Evolutionary conservation across 306 rosid genomes (phyloP).

Genomic region (Citrullus colocynthis): DNA sequence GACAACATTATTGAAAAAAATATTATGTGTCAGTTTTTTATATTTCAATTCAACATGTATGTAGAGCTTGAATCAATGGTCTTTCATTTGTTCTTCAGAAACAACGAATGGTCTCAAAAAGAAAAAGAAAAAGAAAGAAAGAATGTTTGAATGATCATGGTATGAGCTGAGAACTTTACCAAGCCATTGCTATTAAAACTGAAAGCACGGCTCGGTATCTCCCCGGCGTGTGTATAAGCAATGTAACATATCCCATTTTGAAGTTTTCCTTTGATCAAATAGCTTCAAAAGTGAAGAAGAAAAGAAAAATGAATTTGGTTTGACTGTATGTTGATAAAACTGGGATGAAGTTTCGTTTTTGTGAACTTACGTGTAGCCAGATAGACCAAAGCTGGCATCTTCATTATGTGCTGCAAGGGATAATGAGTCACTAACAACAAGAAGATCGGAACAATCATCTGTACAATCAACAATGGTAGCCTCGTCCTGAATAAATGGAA

Average conservation of each 20-base stretch:
- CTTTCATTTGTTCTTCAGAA: neutral
- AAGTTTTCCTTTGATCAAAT: conserved; percentile 51
- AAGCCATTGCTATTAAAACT: conserved; percentile 60
- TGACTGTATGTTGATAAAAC: neutral
- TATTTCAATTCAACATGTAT: too few relatives aligned
- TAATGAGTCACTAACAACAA: conserved; percentile 49
- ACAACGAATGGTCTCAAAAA: too few relatives aligned
- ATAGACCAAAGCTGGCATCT: conserved; percentile 61
- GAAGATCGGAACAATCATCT: conserved; percentile 71
- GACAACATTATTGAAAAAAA: too few relatives aligned
- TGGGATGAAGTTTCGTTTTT: neutral
- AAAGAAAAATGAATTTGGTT: neutral
- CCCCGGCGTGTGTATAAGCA: conserved; percentile 81
- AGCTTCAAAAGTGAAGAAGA: conserved; percentile 24
- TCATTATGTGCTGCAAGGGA: conserved; percentile 77
- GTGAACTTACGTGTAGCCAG: conserved; percentile 55
- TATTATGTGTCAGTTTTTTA: neutral
- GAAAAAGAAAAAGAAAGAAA: too few relatives aligned
- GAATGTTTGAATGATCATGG: neutral
- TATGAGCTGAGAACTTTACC: conserved; percentile 16
- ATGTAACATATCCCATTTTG: conserved; percentile 35
- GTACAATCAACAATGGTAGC: conserved; percentile 12
- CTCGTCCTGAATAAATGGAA: conserved; percentile 41
- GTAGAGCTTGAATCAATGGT: neutral
- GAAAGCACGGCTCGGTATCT: conserved; percentile 74